A percentile compares a stretch with the other conserved stretches of the same genome.
phyloP scores from a whole-genome alignment of 805 yeast species.

The Cyberlindnera bimundalis region DNA sequence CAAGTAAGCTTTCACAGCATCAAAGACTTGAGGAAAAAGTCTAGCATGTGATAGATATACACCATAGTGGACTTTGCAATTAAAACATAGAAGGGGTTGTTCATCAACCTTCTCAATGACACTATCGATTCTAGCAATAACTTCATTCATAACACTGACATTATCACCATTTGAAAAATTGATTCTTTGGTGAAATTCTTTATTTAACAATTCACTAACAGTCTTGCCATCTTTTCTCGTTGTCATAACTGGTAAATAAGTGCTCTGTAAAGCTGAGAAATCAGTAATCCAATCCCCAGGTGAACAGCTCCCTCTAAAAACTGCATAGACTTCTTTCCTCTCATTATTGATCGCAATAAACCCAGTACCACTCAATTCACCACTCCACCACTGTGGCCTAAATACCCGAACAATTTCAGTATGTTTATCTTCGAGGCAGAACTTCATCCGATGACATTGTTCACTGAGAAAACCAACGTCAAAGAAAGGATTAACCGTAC shows the following conservation, averaged over 20 bases:
- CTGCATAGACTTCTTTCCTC: slow-evolving; percentile 41
- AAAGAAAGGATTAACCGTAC: slow-evolving; percentile 9
- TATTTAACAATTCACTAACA: not conserved
- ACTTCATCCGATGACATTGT: slow-evolving; percentile 5
- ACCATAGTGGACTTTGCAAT: slow-evolving; percentile 63
- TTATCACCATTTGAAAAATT: not conserved
- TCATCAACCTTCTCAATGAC: not conserved
- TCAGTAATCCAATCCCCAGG: slow-evolving; percentile 62
- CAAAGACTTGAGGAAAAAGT: slow-evolving; percentile 37
- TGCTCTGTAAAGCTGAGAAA: slow-evolving; percentile 43
- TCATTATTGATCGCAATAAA: slow-evolving; percentile 47
- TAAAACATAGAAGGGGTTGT: not conserved
- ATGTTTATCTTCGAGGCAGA: not conserved
- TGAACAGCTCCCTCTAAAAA: slow-evolving; percentile 63
- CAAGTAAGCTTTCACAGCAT: slow-evolving; percentile 31
- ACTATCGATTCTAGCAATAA: not conserved
- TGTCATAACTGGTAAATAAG: slow-evolving; percentile 41
- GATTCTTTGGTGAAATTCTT: not conserved
- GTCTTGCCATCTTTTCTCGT: not conserved
- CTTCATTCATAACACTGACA: not conserved
- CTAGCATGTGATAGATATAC: slow-evolving; percentile 46
- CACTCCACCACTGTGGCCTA: slow-evolving; percentile 19
- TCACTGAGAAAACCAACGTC: not conserved
- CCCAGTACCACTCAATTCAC: slow-evolving; percentile 52
- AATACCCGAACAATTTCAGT: slow-evolving; percentile 11